Conservation (phyloP, 805 yeast species). For the Candida dendrica region DNA sequence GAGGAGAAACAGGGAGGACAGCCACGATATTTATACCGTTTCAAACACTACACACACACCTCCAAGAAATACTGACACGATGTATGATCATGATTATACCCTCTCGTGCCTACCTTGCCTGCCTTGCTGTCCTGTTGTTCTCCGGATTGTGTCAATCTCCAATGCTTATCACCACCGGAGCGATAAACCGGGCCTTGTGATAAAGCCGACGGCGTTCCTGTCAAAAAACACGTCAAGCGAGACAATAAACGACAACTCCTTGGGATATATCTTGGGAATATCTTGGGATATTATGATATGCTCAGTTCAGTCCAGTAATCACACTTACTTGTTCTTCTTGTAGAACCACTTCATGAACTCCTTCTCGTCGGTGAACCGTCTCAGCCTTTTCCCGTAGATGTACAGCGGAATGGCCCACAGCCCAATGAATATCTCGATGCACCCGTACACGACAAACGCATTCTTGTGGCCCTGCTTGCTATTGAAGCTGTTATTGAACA, state of each 20-base stretch:
- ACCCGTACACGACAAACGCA: conserved; percentile 46
- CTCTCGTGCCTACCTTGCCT: too few species aligned
- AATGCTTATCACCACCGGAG: background rate
- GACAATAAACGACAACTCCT: background rate
- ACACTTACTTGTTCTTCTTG: background rate
- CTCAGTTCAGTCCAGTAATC: too few species aligned
- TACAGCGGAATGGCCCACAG: conserved; percentile 44
- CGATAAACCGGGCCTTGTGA: background rate
- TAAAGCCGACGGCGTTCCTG: too few species aligned
- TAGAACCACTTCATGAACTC: conserved; percentile 35
- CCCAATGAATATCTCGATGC: conserved; percentile 41
- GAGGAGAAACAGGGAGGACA: too few species aligned
- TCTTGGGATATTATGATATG: background rate
- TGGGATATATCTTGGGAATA: background rate
- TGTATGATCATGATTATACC: too few species aligned
- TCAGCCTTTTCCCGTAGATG: conserved; percentile 42
- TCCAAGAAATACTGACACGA: too few species aligned
- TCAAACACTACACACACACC: too few species aligned
- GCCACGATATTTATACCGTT: too few species aligned
- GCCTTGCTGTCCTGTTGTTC: background rate
- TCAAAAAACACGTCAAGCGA: too few species aligned
- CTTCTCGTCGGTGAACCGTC: conserved; percentile 45
- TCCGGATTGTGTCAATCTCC: background rate
- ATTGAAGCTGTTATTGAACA: conserved; percentile 44
- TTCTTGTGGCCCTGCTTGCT: conserved; percentile 33